These are phyloP conservation scores for Coemansia sp. DNA, from an alignment of 192 early-diverging fungal genomes.

Conservation along the genomic window DNA sequence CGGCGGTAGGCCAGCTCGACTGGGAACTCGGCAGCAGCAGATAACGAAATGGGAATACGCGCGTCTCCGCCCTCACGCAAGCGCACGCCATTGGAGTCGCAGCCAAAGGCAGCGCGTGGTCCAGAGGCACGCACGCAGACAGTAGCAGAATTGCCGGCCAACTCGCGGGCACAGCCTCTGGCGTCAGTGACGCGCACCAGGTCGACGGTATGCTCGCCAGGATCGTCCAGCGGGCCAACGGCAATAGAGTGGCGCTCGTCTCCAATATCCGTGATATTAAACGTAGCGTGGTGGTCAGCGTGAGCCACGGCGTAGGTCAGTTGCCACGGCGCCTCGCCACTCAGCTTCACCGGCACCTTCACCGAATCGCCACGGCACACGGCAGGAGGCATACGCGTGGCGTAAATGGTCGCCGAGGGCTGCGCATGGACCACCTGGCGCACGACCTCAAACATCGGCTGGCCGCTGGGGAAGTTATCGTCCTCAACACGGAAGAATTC, in stretches of 20 bases:
- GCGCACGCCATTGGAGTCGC: constrained; percentile 31
- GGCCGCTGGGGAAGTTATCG: constrained; percentile 52
- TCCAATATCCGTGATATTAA: constrained; percentile 22
- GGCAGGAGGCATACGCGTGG: constrained; percentile 4
- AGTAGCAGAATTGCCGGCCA: constrained; percentile 23
- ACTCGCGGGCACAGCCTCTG: constrained; percentile 45
- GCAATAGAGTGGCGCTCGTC: constrained; percentile 28
- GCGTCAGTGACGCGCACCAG: constrained; percentile 44
- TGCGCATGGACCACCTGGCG: constrained; percentile 49
- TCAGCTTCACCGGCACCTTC: constrained; percentile 53
- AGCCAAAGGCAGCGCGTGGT: constrained; percentile 35
- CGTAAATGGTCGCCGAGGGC: constrained; percentile 42
- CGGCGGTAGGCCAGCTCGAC: constrained; percentile 41
- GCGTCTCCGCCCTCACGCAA: constrained; percentile 34
- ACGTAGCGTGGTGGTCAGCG: constrained; percentile 17
- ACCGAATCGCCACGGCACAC: constrained; percentile 38
- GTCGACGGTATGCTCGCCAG: constrained; percentile 44
- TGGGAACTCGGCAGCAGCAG: constrained; percentile 35
- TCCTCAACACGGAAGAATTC: constrained; percentile 55
- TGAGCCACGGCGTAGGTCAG: constrained; percentile 47
- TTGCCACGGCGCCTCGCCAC: constrained; percentile 60
- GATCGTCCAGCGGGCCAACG: constrained; percentile 25
- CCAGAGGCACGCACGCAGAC: constrained; percentile 46
- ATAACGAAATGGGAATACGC: constrained; percentile 35
- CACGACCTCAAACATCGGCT: constrained; percentile 21